phyloP scores from a whole-genome alignment of 495 filamentous ascomycete genomes.

The Aspergillus cavernicola region DNA sequence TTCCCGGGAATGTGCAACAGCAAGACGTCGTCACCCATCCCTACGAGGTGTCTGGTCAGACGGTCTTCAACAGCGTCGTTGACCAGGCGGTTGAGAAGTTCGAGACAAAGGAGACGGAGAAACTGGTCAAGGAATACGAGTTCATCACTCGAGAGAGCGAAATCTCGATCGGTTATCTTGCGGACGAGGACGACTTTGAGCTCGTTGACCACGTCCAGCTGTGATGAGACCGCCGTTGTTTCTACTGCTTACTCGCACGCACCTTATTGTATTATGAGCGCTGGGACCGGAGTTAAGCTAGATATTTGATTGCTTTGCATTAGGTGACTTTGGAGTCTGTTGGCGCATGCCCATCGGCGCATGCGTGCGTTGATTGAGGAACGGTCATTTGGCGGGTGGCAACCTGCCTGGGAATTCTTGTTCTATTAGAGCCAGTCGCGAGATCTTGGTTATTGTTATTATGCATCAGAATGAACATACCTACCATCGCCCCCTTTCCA shows the following conservation, averaged over 20 bases:
- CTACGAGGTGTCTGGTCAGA: conserved; percentile 51
- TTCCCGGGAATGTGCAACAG: conserved; percentile 19
- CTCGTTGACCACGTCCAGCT: conserved; percentile 29
- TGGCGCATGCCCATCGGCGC: neutral
- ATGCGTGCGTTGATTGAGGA: neutral
- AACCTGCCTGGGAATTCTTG: conserved; percentile 1
- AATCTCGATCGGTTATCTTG: conserved; percentile 28
- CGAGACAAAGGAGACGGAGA: conserved; percentile 53
- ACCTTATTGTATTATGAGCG: conserved; percentile 9
- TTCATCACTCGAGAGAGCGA: conserved; percentile 46
- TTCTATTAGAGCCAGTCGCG: neutral
- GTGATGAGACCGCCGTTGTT: too few species aligned
- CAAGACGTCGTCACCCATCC: conserved; percentile 43
- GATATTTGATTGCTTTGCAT: conserved; percentile 5
- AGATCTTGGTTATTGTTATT: conserved; percentile 5
- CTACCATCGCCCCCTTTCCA: neutral
- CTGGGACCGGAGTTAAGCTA: conserved; percentile 14
- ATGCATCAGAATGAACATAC: conserved; percentile 13
- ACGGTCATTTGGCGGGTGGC: conserved; percentile 3
- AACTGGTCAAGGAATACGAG: conserved; percentile 58
- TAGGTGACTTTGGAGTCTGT: conserved; percentile 11
- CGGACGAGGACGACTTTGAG: conserved; percentile 43
- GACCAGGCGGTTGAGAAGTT: conserved; percentile 53
- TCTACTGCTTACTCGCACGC: neutral
- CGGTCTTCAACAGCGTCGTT: conserved; percentile 50